phyloP scores from a whole-genome alignment of 2,329 filamentous ascomycete species.

The Aspergillus brasiliensis region DNA sequence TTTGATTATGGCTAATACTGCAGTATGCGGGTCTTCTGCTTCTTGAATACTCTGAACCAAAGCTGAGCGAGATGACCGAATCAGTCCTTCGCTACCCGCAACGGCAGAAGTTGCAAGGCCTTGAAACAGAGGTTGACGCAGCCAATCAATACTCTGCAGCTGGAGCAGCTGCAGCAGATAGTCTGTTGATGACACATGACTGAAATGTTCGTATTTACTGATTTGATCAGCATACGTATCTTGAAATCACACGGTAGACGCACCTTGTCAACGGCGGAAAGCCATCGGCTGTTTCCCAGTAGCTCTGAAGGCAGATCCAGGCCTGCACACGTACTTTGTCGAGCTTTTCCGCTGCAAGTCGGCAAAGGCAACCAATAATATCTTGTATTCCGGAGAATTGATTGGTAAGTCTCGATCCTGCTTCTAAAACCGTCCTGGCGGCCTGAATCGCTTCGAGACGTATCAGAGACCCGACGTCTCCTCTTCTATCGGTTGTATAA shows the following conservation, averaged over 20 bases:
- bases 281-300: conserved; percentile 40
- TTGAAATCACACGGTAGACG: not conserved
- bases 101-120: conserved; percentile 49
- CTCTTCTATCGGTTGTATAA: conserved; percentile 85
- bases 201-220: conserved; percentile 47
- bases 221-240: conserved; percentile 24
- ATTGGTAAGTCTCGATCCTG: conserved; percentile 11
- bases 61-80: conserved; percentile 46
- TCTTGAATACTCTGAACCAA: conserved; percentile 39
- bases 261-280: conserved; percentile 48
- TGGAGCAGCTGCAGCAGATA: conserved; percentile 48
- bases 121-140: conserved; percentile 42
- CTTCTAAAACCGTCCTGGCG: conserved; percentile 48
- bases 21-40: conserved; percentile 33
- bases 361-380: conserved; percentile 53
- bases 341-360: conserved; percentile 83
- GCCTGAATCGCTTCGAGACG: conserved; percentile 75
- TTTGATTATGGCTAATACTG: conserved; percentile 51
- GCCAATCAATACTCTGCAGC: conserved; percentile 39
- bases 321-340: conserved; percentile 73
- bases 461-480: conserved; percentile 86
- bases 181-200: conserved; percentile 45
- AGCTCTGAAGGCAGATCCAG: conserved; percentile 46
- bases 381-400: conserved; percentile 24
- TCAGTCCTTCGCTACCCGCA: conserved; percentile 47